A percentile compares a stretch with the other conserved stretches of the same genome.
phyloP scores from a whole-genome alignment of 2,329 filamentous ascomycete genomes.

The Dactylellina cionopaga region DNA sequence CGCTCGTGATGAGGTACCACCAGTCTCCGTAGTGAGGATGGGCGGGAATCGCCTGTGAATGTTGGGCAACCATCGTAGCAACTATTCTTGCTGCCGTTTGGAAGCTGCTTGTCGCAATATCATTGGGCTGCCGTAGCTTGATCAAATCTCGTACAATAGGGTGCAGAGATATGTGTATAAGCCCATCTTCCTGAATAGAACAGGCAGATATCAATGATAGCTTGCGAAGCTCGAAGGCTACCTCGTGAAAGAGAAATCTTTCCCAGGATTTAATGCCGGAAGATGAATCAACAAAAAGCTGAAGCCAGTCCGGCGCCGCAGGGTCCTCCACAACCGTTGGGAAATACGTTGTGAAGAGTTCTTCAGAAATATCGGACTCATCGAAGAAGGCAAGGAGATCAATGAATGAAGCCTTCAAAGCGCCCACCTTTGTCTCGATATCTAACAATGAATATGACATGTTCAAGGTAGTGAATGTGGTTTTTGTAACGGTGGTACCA shows the following conservation, averaged over 20 bases:
- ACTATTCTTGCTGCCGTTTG: not conserved
- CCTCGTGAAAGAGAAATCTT: not conserved
- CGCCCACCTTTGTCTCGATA: not conserved
- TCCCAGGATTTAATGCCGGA: not conserved
- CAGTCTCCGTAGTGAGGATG: not conserved
- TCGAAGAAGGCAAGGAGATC: not conserved
- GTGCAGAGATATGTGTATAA: not conserved
- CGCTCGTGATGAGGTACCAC: not conserved
- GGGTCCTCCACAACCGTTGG: not conserved
- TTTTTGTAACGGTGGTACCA: not conserved
- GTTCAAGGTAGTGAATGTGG: not conserved
- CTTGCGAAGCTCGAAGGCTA: not conserved
- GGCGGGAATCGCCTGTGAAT: not conserved
- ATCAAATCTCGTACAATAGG: not conserved
- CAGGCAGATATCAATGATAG: not conserved
- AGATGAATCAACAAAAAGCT: not conserved
- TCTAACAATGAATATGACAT: slow-evolving; percentile 3
- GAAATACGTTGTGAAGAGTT: not conserved
- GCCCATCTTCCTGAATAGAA: not conserved
- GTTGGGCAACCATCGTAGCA: not conserved
- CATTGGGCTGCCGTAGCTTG: not conserved
- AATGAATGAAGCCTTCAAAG: not conserved
- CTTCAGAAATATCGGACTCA: not conserved
- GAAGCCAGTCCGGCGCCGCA: not conserved
- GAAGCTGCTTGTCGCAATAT: not conserved